Percentiles rank a stretch among this genome's conserved stretches.
phyloP scores from a whole-genome alignment of 2,329 filamentous ascomycete species.

The Capronia coronata region DNA sequence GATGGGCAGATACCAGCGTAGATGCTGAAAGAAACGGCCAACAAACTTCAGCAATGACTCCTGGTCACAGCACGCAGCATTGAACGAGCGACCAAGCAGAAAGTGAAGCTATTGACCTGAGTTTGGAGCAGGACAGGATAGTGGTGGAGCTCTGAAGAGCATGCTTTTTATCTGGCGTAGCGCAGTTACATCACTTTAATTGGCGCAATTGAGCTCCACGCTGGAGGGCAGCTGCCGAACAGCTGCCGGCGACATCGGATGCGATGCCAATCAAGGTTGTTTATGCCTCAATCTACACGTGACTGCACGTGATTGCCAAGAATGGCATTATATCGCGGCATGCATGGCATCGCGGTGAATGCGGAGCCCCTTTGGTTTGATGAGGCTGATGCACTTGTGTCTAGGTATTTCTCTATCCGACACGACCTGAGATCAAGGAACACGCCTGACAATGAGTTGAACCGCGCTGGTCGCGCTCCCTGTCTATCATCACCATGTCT shows the following conservation, averaged over 20 bases:
- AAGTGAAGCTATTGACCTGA: constrained; percentile 11
- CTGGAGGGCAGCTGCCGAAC: too few species aligned
- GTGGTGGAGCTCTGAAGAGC: constrained; percentile 16
- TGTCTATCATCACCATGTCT: constrained; percentile 41
- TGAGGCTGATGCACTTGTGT: constrained; percentile 4
- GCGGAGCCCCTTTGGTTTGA: not conserved
- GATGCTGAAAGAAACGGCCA: constrained; percentile 15
- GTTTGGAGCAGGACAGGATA: not conserved
- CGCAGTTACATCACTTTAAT: constrained; percentile 19
- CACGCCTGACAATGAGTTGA: not conserved
- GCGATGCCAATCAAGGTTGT: not conserved
- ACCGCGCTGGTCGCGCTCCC: constrained; percentile 21
- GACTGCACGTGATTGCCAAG: constrained; percentile 10
- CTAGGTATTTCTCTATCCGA: constrained; percentile 16
- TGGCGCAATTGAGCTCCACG: not conserved
- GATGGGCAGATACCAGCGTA: constrained; percentile 36
- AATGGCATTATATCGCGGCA: constrained; percentile 21
- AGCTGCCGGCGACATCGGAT: constrained; percentile 4
- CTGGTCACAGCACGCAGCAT: constrained; percentile 17
- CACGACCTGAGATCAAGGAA: constrained; percentile 23
- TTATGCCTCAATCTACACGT: constrained; percentile 1
- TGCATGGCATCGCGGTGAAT: too few species aligned
- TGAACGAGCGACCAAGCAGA: constrained; percentile 11
- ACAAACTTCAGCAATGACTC: constrained; percentile 29
- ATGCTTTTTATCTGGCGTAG: constrained; percentile 13